These are phyloP conservation scores for Diaporthe velutina DNA, from an alignment of 2,329 filamentous ascomycete genomes.

Conservation along the genomic window DNA sequence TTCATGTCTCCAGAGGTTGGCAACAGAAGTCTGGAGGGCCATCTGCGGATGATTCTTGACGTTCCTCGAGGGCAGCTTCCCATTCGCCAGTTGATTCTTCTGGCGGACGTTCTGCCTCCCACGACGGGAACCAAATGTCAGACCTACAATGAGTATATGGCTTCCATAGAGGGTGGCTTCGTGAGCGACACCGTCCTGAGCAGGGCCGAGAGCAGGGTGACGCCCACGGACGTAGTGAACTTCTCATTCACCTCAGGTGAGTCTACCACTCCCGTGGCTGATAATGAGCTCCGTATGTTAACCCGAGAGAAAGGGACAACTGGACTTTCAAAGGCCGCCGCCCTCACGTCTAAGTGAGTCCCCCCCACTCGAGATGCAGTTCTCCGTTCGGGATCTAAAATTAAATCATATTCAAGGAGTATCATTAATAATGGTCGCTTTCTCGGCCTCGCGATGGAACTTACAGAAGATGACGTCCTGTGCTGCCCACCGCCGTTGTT, in stretches of 20 bases:
- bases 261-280: background rate
- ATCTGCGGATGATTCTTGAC: background rate
- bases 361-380: background rate
- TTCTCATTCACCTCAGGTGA: constrained; percentile 11
- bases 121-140: background rate
- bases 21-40: constrained; percentile 5
- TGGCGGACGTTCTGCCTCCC: background rate
- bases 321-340: constrained; percentile 1
- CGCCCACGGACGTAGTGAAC: constrained; percentile 4
- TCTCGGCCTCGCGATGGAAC: constrained; percentile 73
- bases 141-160: background rate
- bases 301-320: background rate
- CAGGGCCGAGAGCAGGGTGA: constrained; percentile 1
- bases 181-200: constrained; percentile 1
- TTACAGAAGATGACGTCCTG: constrained; percentile 72
- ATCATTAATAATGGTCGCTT: constrained; percentile 8
- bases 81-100: background rate
- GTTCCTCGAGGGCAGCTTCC: background rate
- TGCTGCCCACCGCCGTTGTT: constrained; percentile 76
- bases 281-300: background rate
- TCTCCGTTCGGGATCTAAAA: background rate
- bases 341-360: constrained; percentile 9
- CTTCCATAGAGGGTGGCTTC: background rate
- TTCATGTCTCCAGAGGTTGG: constrained; percentile 11
- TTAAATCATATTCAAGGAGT: background rate